Base-by-base conservation (phyloP, 441 rosid genomes). In the Pelargonium australe region DNA sequence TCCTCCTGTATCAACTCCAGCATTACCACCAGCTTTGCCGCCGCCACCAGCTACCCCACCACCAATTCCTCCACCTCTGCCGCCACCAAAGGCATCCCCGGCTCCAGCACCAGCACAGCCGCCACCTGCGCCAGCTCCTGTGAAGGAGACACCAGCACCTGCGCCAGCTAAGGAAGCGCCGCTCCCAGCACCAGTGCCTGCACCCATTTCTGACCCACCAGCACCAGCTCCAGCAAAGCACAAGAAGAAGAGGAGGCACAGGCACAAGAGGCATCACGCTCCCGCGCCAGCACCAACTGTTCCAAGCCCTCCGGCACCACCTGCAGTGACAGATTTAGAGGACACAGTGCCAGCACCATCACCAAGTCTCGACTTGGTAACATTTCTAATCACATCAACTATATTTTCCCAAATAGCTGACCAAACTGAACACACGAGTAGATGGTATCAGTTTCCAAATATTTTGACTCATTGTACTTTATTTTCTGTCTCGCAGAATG, bases 271-370 rank as follows among this genome's bases (percentile, higher is more conserved):
- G 72, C 96, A 87, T 78, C 85, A 84, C 40, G 89, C 95, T 1
- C 71, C 4, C 4, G 96, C 93, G 37, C 92, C 91, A 47, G 89
- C 89, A 51, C 92, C 95, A 76, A 74, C 16, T 34, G 82, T 86
- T 20, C 89, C 85, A 3, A 89, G 98, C 70, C 98, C 98, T 37
- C 98, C 98, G 5, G 79, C 96, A 65, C 95, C 98, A 68, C 95
- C 97, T 47, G 76, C 89, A 4, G 51, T 80, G 19, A 70, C 88
- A 70, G 88, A 77, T 20, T 64, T 85, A 2, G 87, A 85, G 53
- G 97, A 87, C 65, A 78, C 84, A 11, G 72, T 84, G 25, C 98
- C 97, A 25, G 96, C 97, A 73, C 97, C 97, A 74, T 82, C 96
- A n/a, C 97, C 98, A 57, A 71, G 71, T 64, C 82, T 80, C 61